These are phyloP conservation scores for Hortaea sp. DNA, from an alignment of 2,329 filamentous ascomycete genomes.

Conservation along the genomic window DNA sequence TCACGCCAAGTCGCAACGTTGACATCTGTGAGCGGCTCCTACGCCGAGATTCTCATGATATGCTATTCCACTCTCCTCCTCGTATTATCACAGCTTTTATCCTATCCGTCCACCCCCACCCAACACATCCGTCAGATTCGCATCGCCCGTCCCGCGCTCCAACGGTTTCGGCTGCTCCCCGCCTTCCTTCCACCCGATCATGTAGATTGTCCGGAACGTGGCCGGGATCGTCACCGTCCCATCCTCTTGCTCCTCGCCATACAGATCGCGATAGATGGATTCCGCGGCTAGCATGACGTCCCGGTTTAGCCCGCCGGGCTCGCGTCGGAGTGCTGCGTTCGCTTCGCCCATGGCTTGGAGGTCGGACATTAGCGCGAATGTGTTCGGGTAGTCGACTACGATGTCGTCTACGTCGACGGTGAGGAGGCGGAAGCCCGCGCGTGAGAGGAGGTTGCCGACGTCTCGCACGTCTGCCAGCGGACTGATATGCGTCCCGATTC, in stretches of 20 bases:
- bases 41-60: too few species aligned
- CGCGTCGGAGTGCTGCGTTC: constrained; percentile 78
- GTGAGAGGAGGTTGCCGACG: constrained; percentile 74
- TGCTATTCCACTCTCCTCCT: too few species aligned
- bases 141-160: constrained; percentile 69
- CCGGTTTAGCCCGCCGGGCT: constrained; percentile 62
- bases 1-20: too few species aligned
- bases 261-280: constrained; percentile 76
- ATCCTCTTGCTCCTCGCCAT: constrained; percentile 62
- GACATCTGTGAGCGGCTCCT: too few species aligned
- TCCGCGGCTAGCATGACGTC: constrained; percentile 84
- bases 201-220: constrained; percentile 91
- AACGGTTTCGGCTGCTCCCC: constrained; percentile 70
- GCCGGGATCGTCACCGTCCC: constrained; percentile 58
- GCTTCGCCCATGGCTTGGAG: constrained; percentile 93
- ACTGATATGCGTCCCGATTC: constrained; percentile 81
- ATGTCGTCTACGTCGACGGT: constrained; percentile 98
- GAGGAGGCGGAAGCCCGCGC: constrained; percentile 86
- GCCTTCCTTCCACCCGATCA: constrained; percentile 96
- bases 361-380: constrained; percentile 84
- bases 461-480: constrained; percentile 88
- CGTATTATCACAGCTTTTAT: constrained; percentile 3
- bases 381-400: constrained; percentile 84
- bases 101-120: constrained; percentile 31
- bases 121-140: constrained; percentile 79